phyloP scores from a whole-genome alignment of 352 stramenopile genomes.

The Pythium myriotylum region DNA sequence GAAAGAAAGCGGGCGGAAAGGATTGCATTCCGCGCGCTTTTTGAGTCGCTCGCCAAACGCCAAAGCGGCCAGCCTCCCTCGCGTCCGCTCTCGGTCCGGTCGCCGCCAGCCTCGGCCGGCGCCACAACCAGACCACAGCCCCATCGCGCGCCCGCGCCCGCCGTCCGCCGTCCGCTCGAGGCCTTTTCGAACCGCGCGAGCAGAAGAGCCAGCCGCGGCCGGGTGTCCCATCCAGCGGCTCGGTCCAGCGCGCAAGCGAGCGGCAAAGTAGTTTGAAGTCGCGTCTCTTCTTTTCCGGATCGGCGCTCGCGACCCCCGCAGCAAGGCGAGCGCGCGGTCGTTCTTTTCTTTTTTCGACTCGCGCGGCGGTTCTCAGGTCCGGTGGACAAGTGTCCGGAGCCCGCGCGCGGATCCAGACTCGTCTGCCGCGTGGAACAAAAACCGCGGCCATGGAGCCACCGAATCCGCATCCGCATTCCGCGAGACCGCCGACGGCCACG shows the following conservation, averaged over 20 bases:
- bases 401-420: conserved; percentile 6
- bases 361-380: conserved; percentile 9
- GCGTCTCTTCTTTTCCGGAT: neutral
- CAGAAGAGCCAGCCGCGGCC: conserved; percentile 15
- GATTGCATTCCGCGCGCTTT: conserved; percentile 20
- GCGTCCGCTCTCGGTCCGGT: neutral
- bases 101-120: too few relatives aligned
- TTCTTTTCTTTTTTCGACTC: conserved; percentile 17
- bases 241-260: neutral
- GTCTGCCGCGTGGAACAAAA: conserved; percentile 10
- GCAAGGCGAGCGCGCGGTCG: neutral
- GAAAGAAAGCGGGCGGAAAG: conserved; percentile 22
- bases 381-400: conserved; percentile 10
- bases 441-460: conserved; percentile 15
- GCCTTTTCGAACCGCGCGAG: conserved; percentile 9
- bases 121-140: conserved; percentile 21
- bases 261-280: conserved; percentile 15
- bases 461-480: neutral
- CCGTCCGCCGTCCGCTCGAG: too few relatives aligned
- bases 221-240: conserved; percentile 2
- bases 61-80: neutral
- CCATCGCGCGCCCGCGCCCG: neutral
- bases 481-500: neutral
- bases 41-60: conserved; percentile 2
- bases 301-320: neutral